Evolutionary conservation across 441 rosid genomes (phyloP).

Genomic region (Croton laevigatus): DNA sequence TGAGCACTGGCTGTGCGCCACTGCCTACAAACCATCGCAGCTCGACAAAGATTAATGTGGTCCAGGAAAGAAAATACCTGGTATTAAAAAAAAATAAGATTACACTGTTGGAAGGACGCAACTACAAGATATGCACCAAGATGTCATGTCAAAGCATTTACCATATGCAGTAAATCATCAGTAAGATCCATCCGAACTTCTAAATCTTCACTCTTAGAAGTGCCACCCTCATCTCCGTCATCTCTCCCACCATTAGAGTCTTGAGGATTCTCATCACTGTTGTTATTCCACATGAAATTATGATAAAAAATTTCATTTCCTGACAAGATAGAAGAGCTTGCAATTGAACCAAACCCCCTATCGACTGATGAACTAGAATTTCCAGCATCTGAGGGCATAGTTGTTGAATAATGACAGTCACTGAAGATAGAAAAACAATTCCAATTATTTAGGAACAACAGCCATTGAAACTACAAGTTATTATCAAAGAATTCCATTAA

Average conservation of each 20-base stretch:
- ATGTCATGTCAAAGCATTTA: slow-evolving; percentile 22
- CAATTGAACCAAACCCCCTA: slow-evolving; percentile 32
- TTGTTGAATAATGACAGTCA: slow-evolving; percentile 32
- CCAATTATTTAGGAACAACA: slow-evolving; percentile 5
- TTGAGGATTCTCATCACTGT: slow-evolving; percentile 39
- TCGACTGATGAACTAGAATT: slow-evolving; percentile 40
- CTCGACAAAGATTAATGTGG: slow-evolving; percentile 69
- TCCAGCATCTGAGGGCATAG: slow-evolving; percentile 38
- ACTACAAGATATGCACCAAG: not conserved
- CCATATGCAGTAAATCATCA: slow-evolving; percentile 94
- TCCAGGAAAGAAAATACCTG: slow-evolving; percentile 97
- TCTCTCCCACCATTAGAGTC: slow-evolving; percentile 43
- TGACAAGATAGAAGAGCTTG: slow-evolving; percentile 35
- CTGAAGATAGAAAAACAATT: slow-evolving; percentile 31
- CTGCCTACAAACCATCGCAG: slow-evolving; percentile 91
- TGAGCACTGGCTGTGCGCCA: slow-evolving; percentile 97
- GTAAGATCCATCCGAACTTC: slow-evolving; percentile 91
- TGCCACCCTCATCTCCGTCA: slow-evolving; percentile 45
- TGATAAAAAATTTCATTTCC: slow-evolving; percentile 48
- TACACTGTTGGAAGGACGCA: not conserved
- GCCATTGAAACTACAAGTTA: slow-evolving; percentile 1
- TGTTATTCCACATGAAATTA: slow-evolving; percentile 60
- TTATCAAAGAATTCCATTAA: not conserved
- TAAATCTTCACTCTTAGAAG: slow-evolving; percentile 48
- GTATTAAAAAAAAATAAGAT: slow-evolving; percentile 7